Percentiles rank a stretch among this genome's conserved stretches.
These are phyloP conservation scores for Penicillium sp. DNA, from an alignment of 2,329 filamentous ascomycete species.

Conservation along the genomic window DNA sequence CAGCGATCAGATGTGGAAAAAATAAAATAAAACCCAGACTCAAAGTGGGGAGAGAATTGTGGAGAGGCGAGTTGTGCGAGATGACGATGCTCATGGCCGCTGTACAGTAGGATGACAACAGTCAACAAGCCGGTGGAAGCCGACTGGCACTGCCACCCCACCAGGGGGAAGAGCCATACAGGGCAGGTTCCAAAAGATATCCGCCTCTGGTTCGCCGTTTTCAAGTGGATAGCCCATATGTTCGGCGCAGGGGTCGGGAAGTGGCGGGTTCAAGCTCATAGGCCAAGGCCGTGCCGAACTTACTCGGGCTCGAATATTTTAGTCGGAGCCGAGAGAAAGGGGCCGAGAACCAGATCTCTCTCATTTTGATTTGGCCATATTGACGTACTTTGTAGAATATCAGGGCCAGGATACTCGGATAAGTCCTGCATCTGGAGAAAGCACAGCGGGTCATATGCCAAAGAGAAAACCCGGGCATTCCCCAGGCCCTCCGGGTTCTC, in stretches of 20 bases:
- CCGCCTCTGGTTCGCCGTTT: slow-evolving; percentile 20
- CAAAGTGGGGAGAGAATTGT: slow-evolving; percentile 18
- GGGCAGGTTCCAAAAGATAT: slow-evolving; percentile 12
- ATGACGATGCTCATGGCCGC: slow-evolving; percentile 16
- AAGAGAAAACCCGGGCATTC: slow-evolving; percentile 10
- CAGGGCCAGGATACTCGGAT: background rate
- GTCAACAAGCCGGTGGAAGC: slow-evolving; percentile 22
- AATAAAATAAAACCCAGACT: slow-evolving; percentile 2
- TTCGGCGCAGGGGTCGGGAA: slow-evolving; percentile 6
- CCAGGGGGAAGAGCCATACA: slow-evolving; percentile 15
- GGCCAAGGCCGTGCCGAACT: slow-evolving; percentile 6
- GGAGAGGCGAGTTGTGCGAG: slow-evolving; percentile 17
- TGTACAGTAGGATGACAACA: background rate
- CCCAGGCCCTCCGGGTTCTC: slow-evolving; percentile 10
- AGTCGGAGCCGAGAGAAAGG: background rate
- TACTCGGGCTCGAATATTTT: background rate
- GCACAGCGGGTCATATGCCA: background rate
- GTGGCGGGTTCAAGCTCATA: slow-evolving; percentile 9
- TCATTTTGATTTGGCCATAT: background rate
- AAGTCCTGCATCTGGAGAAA: slow-evolving; percentile 7
- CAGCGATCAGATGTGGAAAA: background rate
- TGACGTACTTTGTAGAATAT: background rate
- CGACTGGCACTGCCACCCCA: slow-evolving; percentile 20
- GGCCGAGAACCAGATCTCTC: background rate
- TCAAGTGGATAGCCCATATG: slow-evolving; percentile 13